Base-by-base conservation (phyloP, 1,284 basidiomycete genomes). In the Puccinia brachypodii region DNA sequence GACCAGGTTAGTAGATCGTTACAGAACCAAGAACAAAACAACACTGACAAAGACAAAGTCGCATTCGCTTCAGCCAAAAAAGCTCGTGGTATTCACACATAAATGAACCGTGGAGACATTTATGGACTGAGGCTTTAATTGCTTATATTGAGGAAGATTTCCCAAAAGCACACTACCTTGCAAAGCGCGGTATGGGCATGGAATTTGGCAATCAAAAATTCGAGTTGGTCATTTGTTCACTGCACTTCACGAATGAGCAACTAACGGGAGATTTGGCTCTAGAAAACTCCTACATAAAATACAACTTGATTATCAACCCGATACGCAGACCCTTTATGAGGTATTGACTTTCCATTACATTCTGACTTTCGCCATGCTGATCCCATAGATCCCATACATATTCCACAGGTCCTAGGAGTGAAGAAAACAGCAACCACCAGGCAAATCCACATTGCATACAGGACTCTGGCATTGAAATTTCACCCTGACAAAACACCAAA, bases 331-430 rank as follows among this genome's bases (percentile, higher is more conserved):
- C 50, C 7, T 53, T 53, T 53, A 22, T 22, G 16, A 53, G 42
- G 42, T 44, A 44, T 44, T 44, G 42, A 44, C 42, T 44, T 44
- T 53, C 50, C 50, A 53, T 53, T 53, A 19, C 50, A 53, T 53
- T 53, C 50, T 53, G 50, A 53, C 50, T 53, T 53, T 53, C 16
- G 50, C 50, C 50, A 3, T 53, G 50, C 50, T 53, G 50, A 53
- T 53, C 50, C 50, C 50, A 53, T 53, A 53, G 50, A 53, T 53
- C 50, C 50, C 50, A 53, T 53, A 53, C 50, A 53, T 53, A 53
- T 53, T 53, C 50, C 50, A 53, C 50, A 53, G 50, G 7, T 53
- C 50, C 50, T 53, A 53, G 42, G 42, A 44, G 42, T 44, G 42
- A 44, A 44, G 42, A 16, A 44, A 44, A 44, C 42, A 44, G 42